phyloP scores from a whole-genome alignment of 345 rosid genomes.

The Eucalyptus decipiens region DNA sequence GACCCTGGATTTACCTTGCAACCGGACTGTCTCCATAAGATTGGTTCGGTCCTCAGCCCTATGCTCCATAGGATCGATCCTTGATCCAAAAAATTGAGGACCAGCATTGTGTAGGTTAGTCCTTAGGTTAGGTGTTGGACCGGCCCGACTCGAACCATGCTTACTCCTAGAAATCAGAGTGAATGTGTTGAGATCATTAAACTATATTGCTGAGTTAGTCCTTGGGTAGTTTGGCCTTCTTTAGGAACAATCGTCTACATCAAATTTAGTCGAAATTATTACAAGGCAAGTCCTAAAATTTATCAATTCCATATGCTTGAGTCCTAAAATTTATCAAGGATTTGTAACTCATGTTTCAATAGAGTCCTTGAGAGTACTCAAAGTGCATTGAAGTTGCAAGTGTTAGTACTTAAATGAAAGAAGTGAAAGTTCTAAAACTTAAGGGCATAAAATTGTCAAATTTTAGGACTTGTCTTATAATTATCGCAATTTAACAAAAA shows the following conservation, averaged over 20 bases:
- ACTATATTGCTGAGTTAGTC: neutral
- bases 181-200: neutral
- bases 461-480: neutral
- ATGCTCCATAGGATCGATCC: fast-evolving
- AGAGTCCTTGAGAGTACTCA: neutral
- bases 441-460: neutral
- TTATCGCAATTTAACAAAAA: neutral
- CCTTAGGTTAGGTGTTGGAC: no score
- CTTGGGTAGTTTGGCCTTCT: neutral
- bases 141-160: fast-evolving
- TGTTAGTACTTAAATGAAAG: neutral
- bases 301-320: neutral
- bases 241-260: neutral
- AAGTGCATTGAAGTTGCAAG: neutral
- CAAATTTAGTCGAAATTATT: neutral
- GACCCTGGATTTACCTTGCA: no score
- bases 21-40: no score
- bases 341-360: neutral
- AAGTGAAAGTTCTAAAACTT: neutral
- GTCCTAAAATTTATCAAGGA: neutral
- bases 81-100: no score
- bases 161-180: neutral
- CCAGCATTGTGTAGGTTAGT: no score
- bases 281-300: neutral
- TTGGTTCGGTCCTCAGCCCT: no score